phyloP scores from a whole-genome alignment of 164 flowering plant species.

The Aristolochia contorta region DNA sequence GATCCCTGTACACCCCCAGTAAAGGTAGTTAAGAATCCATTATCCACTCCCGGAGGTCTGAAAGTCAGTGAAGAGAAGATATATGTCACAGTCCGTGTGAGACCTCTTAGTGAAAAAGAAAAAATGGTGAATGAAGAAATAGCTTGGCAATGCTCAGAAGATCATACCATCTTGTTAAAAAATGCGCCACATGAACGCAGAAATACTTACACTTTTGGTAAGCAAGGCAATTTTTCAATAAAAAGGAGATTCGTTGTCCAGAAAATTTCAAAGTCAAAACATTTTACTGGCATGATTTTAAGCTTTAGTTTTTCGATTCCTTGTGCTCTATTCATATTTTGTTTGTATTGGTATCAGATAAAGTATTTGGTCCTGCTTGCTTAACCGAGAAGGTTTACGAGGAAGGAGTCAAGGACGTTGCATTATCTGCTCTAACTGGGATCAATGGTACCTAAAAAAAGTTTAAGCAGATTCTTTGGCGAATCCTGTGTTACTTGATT shows the following conservation, averaged over 20 bases:
- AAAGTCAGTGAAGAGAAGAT: slow-evolving; percentile 57
- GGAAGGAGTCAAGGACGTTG: slow-evolving; percentile 69
- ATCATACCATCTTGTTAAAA: slow-evolving; percentile 64
- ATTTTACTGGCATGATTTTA: neutral
- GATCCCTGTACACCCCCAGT: too few species aligned
- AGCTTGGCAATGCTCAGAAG: slow-evolving; percentile 98
- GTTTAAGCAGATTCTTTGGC: too few species aligned
- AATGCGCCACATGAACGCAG: slow-evolving; percentile 86
- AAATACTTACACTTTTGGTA: slow-evolving; percentile 75
- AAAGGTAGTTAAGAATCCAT: too few species aligned
- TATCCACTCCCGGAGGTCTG: neutral
- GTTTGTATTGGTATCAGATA: slow-evolving; percentile 30
- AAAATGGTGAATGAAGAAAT: slow-evolving; percentile 52
- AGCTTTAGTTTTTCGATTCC: neutral
- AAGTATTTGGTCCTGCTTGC: slow-evolving; percentile 54
- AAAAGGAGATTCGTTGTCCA: too few species aligned
- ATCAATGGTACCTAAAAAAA: slow-evolving; percentile 64
- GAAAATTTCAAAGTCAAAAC: neutral
- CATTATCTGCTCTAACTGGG: slow-evolving; percentile 72
- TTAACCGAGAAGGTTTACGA: slow-evolving; percentile 68
- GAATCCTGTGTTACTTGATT: neutral
- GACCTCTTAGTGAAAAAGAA: slow-evolving; percentile 91
- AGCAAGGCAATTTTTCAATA: slow-evolving; percentile 4
- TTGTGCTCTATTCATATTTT: neutral
- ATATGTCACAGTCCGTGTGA: slow-evolving; percentile 83